Evolutionary conservation across 306 rosid species (phyloP), one percentile per base, ranked within the genome.

Genomic region (Lathyrus sativus): DNA sequence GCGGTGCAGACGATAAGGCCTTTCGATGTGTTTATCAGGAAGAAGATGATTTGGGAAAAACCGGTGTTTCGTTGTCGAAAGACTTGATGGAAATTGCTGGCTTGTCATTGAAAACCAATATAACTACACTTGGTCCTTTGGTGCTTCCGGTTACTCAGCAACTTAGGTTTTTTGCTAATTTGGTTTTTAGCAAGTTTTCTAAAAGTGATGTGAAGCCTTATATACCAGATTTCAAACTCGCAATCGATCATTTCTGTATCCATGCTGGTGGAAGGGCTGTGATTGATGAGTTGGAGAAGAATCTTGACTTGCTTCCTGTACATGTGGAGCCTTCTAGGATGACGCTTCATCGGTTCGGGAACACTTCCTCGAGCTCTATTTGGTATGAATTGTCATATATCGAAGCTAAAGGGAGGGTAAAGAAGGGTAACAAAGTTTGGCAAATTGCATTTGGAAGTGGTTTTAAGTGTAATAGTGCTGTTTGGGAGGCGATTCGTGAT

Each of bases 391-490:
- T 85, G 58, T 89, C 89, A 56, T 88, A 85, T 62, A 84, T 56
- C 0, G 95, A 88, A 59, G 87, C 87, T 3, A 88, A 88, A 43
- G 74, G 85, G 1, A 82, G 82, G 44, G 69, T 86, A 70, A 75
- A 62, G 45, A 84, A 74, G 57, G 82, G 86, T 7, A 80, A 84
- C 51, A 41, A 84, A 0, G 78, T 88, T 2, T 86, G 95, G 95
- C 95, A 86, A 78, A 84, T 84, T 58, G 91, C 88, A 3, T 84
- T 84, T 18, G 95, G 91, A 0, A 88, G 91, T 15, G 91, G 91
- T 8, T 81, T 85, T 49, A 88, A 85, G 80, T 88, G 95, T 55
- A 88, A 86, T 67, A 89, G 88, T 62, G 92, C 87, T 0, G 90
- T 86, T 7, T 86, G 96, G 96, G 59, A 82, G 48, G 96, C 90